Percentiles rank a stretch among this genome's conserved stretches.
Conservation (phyloP, 352 stramenopile species). For the Phytopythium litorale region DNA sequence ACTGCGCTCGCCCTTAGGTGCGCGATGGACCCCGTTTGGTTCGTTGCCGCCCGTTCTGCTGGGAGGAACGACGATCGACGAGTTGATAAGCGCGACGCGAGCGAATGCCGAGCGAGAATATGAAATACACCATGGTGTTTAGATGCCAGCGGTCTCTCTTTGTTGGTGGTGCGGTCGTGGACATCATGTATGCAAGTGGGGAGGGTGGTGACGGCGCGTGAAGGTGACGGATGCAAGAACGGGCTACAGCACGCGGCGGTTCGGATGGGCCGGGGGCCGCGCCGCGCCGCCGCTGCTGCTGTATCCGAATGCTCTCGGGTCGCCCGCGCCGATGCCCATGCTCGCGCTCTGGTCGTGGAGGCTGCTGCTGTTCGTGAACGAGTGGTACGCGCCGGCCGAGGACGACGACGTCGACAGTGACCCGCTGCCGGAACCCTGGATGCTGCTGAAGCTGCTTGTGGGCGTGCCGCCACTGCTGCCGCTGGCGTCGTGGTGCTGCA, state of each 20-base stretch:
- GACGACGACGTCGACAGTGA: neutral
- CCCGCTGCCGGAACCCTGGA: neutral
- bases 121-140: neutral
- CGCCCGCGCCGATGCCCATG: slow-evolving; percentile 1
- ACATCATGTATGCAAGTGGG: neutral
- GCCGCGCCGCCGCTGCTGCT: slow-evolving; percentile 14
- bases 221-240: neutral
- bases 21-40: slow-evolving; percentile 45
- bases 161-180: neutral
- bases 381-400: slow-evolving; percentile 31
- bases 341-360: slow-evolving; percentile 37
- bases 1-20: slow-evolving; percentile 60
- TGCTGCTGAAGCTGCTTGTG: slow-evolving; percentile 35
- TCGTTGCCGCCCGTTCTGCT: slow-evolving; percentile 13
- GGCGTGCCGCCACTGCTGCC: slow-evolving; percentile 1
- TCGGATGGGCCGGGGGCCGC: slow-evolving; percentile 64
- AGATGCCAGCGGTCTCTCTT: slow-evolving; percentile 3
- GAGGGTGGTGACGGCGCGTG: neutral
- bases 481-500: slow-evolving; percentile 19
- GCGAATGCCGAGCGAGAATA: neutral
- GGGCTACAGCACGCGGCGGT: slow-evolving; percentile 47
- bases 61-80: neutral
- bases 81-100: neutral
- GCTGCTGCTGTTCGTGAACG: slow-evolving; percentile 68
- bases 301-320: neutral